These are phyloP conservation scores for Coemansia erecta DNA, from an alignment of 192 early-diverging fungal genomes.

Conservation along the genomic window DNA sequence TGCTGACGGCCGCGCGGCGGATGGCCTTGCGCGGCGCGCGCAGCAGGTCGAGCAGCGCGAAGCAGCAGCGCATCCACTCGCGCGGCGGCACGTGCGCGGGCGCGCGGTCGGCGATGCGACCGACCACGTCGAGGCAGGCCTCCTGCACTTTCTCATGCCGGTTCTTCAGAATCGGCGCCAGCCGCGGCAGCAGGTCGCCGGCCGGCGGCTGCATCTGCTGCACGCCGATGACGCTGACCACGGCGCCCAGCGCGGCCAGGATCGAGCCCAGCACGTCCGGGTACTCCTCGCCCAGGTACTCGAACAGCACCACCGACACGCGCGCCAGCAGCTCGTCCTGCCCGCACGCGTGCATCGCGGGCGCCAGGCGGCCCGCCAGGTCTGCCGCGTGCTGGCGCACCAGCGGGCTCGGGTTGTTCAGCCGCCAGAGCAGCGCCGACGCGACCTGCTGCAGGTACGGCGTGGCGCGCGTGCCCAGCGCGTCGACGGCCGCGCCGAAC, in stretches of 20 bases:
- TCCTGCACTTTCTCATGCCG: slow-evolving; percentile 95
- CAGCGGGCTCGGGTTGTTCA: slow-evolving; percentile 95
- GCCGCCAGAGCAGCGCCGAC: slow-evolving; percentile 91
- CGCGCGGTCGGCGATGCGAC: slow-evolving; percentile 97
- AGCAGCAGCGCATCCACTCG: slow-evolving; percentile 99
- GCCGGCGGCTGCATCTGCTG: slow-evolving; percentile 97
- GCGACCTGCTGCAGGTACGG: slow-evolving; percentile 93
- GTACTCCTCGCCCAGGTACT: slow-evolving; percentile 99
- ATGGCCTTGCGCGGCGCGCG: slow-evolving; percentile 96
- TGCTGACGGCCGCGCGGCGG: slow-evolving; percentile 94
- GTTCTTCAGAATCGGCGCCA: slow-evolving; percentile 98
- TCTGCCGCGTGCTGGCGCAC: slow-evolving; percentile 98
- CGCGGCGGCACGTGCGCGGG: slow-evolving; percentile 93
- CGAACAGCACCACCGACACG: slow-evolving; percentile 90
- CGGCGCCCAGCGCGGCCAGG: slow-evolving; percentile 85
- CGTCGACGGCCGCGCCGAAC: slow-evolving; percentile 92
- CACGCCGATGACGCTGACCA: slow-evolving; percentile 98
- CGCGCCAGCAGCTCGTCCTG: slow-evolving; percentile 95
- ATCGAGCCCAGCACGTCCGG: slow-evolving; percentile 98
- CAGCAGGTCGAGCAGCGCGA: slow-evolving; percentile 94
- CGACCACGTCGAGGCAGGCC: slow-evolving; percentile 91
- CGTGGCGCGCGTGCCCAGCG: slow-evolving; percentile 83
- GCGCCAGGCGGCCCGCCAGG: slow-evolving; percentile 88
- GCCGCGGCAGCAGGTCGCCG: slow-evolving; percentile 90
- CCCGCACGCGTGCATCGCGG: slow-evolving; percentile 90